Evolutionary conservation across 768 basidiomycete genomes (phyloP), one percentile per base, ranked within the genome.

Genomic region (Sporobolomyces phaffii): DNA sequence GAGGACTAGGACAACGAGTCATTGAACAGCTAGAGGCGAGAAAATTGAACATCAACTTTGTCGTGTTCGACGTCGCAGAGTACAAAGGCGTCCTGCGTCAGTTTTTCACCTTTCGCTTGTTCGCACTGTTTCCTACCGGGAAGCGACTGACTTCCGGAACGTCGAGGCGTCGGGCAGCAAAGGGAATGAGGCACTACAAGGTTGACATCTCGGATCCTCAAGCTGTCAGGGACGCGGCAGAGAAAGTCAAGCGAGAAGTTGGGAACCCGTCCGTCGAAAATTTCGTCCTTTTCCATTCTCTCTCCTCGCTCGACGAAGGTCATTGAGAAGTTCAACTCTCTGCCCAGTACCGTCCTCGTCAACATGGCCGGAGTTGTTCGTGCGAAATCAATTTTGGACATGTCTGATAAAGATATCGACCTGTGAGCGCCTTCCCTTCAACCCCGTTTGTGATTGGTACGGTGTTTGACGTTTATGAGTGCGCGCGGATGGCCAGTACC

Each of bases 321-420:
- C 58, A 93, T 90, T 5, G 82, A 88, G 64, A 90, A 90, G 0
- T 6, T n/a, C n/a, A n/a, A n/a, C n/a, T n/a, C n/a, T n/a, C n/a
- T n/a, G n/a, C 31, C 2, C 60, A 70, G 69, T 22, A 96, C 96
- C 0, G 83, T 97, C 43, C 79, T 99, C 28, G 81, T 99, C 73
- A 98, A 97, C 79, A 97, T 94, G 75, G 96, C 94, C 0, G 96
- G 93, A 24, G 86, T 96, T 63, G 90, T 89, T 29, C 89, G 92
- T 78, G 91, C 92, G 29, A 93, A 92, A 73, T 79, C 86, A 3
- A 79, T 99, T 36, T 79, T 93, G 17, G 92, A 97, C 74, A 80
- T 96, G 64, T 80, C 78, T 3, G 83, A 87, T 7, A 82, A 84
- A 59, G 94, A 99, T 74, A 78, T 98, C 49, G 80, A 84, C 70